Conservation (phyloP, 2,329 filamentous ascomycete genomes). For the Lasiodiplodia citricola region DNA sequence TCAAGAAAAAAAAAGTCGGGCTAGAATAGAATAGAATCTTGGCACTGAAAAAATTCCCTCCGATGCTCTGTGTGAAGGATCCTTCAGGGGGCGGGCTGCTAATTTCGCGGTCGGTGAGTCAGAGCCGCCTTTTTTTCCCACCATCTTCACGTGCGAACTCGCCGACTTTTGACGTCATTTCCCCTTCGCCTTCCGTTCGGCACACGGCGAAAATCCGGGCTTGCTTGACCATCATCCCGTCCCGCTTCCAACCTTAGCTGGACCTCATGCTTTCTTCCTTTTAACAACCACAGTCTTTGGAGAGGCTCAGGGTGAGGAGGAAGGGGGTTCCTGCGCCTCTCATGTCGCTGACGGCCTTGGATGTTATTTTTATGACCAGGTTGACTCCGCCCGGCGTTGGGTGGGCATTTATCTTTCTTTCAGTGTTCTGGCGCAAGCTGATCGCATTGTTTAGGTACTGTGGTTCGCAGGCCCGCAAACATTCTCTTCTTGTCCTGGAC, state of each 20-base stretch:
- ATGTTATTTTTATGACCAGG: no score
- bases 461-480: no score
- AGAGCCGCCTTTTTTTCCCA: not conserved
- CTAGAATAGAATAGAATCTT: constrained; percentile 24
- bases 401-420: no score
- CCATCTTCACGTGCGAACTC: not conserved
- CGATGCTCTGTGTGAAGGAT: not conserved
- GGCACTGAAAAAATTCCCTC: not conserved
- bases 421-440: no score
- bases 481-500: no score
- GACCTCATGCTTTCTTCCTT: not conserved
- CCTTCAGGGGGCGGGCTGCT: not conserved
- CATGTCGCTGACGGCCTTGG: no score
- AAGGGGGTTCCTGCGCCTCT: no score
- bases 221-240: not conserved
- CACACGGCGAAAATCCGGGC: not conserved
- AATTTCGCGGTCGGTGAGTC: not conserved
- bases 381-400: no score
- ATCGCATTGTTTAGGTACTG: no score
- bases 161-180: not conserved
- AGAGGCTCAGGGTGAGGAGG: not conserved
- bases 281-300: not conserved
- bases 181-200: not conserved
- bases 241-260: not conserved
- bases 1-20: not conserved